A percentile compares a stretch with the other conserved stretches of the same genome.
These are phyloP conservation scores for Thymus quinquecostatus DNA, from an alignment of 257 asterid genomes.

Conservation along the genomic window DNA sequence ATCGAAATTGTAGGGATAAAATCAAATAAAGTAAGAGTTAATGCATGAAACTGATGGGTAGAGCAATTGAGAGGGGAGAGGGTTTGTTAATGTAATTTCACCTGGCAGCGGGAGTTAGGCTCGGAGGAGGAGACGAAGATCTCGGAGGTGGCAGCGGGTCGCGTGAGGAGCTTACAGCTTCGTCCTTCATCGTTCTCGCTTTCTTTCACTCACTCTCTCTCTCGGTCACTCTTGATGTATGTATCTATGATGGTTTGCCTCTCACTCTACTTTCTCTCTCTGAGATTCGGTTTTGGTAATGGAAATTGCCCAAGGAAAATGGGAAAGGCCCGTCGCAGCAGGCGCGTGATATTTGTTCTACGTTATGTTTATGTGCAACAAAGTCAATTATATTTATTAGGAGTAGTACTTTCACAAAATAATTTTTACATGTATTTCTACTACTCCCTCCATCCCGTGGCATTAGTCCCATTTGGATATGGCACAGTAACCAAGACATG, in stretches of 20 bases:
- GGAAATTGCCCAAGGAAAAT: too few relatives aligned
- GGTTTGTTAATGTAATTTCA: constrained; percentile 33
- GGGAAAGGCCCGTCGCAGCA: too few relatives aligned
- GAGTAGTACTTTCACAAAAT: too few relatives aligned
- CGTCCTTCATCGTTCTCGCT: constrained; percentile 69
- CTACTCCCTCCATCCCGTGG: too few relatives aligned
- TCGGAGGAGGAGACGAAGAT: constrained; percentile 87
- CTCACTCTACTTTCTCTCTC: not conserved
- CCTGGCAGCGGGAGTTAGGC: constrained; percentile 95
- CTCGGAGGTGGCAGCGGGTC: constrained; percentile 71
- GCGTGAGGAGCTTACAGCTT: constrained; percentile 85
- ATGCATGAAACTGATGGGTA: constrained; percentile 22
- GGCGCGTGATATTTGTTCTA: too few relatives aligned
- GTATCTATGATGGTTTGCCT: not conserved
- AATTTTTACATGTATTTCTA: too few relatives aligned
- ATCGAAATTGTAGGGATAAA: constrained; percentile 6
- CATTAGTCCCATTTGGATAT: too few relatives aligned
- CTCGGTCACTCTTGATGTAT: not conserved
- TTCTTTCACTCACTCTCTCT: constrained; percentile 4
- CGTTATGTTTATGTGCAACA: too few relatives aligned
- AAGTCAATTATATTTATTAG: too few relatives aligned
- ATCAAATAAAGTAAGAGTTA: constrained; percentile 13
- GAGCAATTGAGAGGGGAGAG: constrained; percentile 12
- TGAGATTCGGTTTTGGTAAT: not conserved
- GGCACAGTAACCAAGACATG: too few relatives aligned